A percentile compares a stretch with the other conserved stretches of the same genome.
Evolutionary conservation across 169 alveolate genomes (phyloP).

Genomic region (Prorocentrum cordatum): DNA sequence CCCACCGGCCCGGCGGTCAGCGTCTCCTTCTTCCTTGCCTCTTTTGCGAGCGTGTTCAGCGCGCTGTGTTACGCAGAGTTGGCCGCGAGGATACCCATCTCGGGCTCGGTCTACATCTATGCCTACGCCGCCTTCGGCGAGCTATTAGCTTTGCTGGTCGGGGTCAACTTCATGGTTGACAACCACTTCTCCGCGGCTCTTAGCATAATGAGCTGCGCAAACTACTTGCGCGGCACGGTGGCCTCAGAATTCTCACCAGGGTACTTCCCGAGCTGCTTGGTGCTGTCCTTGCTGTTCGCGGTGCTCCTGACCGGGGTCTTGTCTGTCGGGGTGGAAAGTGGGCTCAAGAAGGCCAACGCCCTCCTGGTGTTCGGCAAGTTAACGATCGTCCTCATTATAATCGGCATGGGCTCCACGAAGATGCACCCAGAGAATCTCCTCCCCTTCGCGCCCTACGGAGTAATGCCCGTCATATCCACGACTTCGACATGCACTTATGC

Average conservation of each 20-base stretch:
- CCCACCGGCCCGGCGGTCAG: conserved; percentile 46
- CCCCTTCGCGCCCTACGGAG: no score
- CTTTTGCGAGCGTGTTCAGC: conserved; percentile 8
- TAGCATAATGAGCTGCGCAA: background rate
- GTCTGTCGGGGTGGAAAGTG: conserved; percentile 25
- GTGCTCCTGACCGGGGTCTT: no score
- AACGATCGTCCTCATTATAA: conserved; percentile 13
- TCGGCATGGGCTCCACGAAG: conserved; percentile 32
- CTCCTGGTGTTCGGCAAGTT: conserved; percentile 38
- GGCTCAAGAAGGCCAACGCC: conserved; percentile 22
- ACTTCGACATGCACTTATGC: no score
- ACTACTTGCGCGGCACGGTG: background rate
- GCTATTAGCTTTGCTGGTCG: conserved; percentile 19
- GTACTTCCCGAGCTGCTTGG: no score
- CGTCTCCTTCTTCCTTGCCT: background rate
- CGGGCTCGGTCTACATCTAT: conserved; percentile 37
- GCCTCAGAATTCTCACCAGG: no score
- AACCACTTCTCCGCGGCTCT: conserved; percentile 31
- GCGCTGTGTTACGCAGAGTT: conserved; percentile 46
- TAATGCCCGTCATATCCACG: no score
- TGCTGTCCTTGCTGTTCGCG: no score
- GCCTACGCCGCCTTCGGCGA: conserved; percentile 47
- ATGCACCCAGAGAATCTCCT: background rate
- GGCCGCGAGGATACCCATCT: conserved; percentile 39
- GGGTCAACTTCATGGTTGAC: conserved; percentile 28